phyloP scores from a whole-genome alignment of 495 filamentous ascomycete genomes.

The Neurospora sublineolata region DNA sequence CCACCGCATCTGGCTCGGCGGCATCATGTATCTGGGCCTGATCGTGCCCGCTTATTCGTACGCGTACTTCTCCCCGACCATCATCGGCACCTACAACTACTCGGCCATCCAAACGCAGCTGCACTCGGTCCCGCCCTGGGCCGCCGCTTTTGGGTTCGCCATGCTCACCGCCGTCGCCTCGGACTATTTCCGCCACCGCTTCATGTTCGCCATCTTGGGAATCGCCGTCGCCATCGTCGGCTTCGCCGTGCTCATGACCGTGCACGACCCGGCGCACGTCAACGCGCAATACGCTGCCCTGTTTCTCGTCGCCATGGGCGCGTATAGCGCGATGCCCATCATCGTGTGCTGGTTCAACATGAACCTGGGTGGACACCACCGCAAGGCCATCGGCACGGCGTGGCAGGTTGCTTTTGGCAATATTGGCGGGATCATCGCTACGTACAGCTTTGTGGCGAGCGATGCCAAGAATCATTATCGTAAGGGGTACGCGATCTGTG shows the following conservation, averaged over 20 bases:
- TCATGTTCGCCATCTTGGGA: constrained; percentile 56
- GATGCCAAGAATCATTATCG: constrained; percentile 57
- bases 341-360: constrained; percentile 90
- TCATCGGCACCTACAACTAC: constrained; percentile 59
- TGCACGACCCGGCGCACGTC: constrained; percentile 40
- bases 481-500: constrained; percentile 66
- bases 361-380: constrained; percentile 81
- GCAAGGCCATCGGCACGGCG: constrained; percentile 69
- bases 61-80: constrained; percentile 62
- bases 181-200: constrained; percentile 62
- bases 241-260: constrained; percentile 58
- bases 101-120: constrained; percentile 63
- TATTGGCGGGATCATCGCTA: constrained; percentile 83
- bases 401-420: constrained; percentile 95
- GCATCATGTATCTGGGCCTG: constrained; percentile 81
- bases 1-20: constrained; percentile 58
- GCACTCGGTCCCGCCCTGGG: constrained; percentile 77
- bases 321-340: constrained; percentile 67
- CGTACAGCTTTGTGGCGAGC: constrained; percentile 62
- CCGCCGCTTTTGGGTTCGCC: constrained; percentile 61
- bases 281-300: constrained; percentile 54
- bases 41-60: constrained; percentile 77
- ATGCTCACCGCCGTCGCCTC: constrained; percentile 60
- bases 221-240: constrained; percentile 56
- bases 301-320: constrained; percentile 55